Base-by-base conservation (phyloP, 768 basidiomycete species). In the Xanthoconium purpureum region DNA sequence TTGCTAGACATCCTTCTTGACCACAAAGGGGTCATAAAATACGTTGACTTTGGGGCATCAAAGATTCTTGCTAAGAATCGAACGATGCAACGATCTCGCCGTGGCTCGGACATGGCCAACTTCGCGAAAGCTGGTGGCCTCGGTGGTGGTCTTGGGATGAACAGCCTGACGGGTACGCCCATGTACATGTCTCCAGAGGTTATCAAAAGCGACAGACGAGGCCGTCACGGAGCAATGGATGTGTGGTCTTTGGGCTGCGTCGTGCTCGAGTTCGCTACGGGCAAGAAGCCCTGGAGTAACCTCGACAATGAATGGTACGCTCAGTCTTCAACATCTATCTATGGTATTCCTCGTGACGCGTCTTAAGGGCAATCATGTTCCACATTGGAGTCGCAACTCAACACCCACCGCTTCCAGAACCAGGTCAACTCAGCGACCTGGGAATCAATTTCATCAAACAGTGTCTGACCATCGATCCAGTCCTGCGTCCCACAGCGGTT, bases 181-280 rank as follows among this genome's bases (percentile, higher is more conserved):
- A 98, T 98, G 96, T 98, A 99, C 73, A 98, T 99, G 93, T 97
- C 95, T 6, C 97, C 97, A 2, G 97, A 99, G 70, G 85, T 97
- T 52, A 98, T 99, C 77, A 92, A 96, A 75, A 97, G 90, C 64
- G 93, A 96, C 64, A 87, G 81, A 59, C 78, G 85, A 14, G 94
- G 94, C 29, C 80, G 89, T 49, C 86, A 91, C 60, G 97, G 97
- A 17, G 93, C 96, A 12, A 97, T 97, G 91, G 97, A 99, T 70
- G 87, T 99, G 43, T 99, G 97, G 97, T 92, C 94, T 24, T 74
- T 98, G 55, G 97, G 97, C 17, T 98, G 97, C 67, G 94, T 98
- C n/a, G 87, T 98, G 14, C 82, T 98, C 32, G 95, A 99, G 70
- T 94, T 91, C 67, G 91, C 93, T 7, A 99, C 97, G 0, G 97